Evolutionary conservation across 2,329 filamentous ascomycete species (phyloP), one percentile per base, ranked within the genome.

Genomic region (Drechslerella coelobrocha): DNA sequence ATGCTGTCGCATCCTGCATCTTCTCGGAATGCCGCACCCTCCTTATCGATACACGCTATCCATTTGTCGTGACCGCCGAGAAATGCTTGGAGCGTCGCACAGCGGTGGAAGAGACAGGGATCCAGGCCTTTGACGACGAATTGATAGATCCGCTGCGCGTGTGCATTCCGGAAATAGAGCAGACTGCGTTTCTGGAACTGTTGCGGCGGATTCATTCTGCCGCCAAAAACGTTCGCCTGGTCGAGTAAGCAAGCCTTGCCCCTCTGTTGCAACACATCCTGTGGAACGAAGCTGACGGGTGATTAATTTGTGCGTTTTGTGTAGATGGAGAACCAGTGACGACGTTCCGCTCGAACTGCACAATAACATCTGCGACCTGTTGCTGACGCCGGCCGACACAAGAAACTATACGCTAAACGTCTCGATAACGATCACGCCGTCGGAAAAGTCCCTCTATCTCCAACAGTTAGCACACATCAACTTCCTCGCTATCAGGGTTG

Each of bases 1-100:
- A 61, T 19, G 45, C 34, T n/a, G 8, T 48, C 56, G 31, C 27
- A 19, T 2, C 19, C 23, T 0, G 14, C 9, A 45, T 53, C 4
- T 61, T 61, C 19, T 19, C 48, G 10, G 48, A 52, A 23, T 69
- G 56, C 29, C 57, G 17, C 26, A 69, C 55, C 21, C 52, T 69
- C 8, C 26, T 61, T 3, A 41, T 69, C 8, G 56, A 69, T 53
- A 69, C 65, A 4, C 41, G 65, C 39, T 69, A 69, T 43, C 65
- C 65, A 10, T 69, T 61, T 27, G 52, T 39, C 5, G 65, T 69
- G 1, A 57, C 45, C 5, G 17, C 9, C 17, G 52, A 57, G 19
- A 47, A 48, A 2, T 57, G 56, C 21, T 26, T 61, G n/a, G 29
- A 23, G 10, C 34, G 41, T 12, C 53, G 41, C n/a, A 6, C 48